Percentiles rank a stretch among this genome's conserved stretches.
Conservation (phyloP, 192 early-diverging fungal genomes). For the Geosiphon pyriformis region DNA sequence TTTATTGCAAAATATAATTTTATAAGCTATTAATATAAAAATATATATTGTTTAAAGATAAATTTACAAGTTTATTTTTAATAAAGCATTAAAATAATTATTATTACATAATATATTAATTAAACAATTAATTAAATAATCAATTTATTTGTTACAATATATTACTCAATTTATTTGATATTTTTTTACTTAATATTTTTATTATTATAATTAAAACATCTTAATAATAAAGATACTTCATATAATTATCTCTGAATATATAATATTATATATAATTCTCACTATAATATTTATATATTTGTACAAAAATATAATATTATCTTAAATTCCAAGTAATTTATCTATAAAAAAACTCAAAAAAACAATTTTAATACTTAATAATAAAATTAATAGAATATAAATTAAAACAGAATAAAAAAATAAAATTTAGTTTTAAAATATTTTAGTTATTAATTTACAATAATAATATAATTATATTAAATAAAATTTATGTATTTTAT, state of each 20-base stretch:
- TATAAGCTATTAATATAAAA: conserved; percentile 8
- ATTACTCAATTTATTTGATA: conserved; percentile 7
- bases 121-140: conserved; percentile 1
- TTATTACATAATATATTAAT: neutral
- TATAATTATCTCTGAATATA: neutral
- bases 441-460: neutral
- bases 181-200: conserved; percentile 4
- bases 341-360: conserved; percentile 16
- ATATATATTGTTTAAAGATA: neutral
- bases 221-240: neutral
- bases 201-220: neutral
- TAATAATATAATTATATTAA: neutral
- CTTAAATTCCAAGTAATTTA: neutral
- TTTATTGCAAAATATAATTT: neutral
- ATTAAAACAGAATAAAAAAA: conserved; percentile 6
- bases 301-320: neutral
- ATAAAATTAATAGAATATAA: conserved; percentile 10
- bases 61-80: neutral
- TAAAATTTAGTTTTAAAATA: conserved; percentile 3
- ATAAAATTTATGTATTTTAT: neutral
- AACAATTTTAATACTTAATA: conserved; percentile 1
- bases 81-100: no score
- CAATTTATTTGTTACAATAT: conserved; percentile 4
- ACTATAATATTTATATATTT: conserved; percentile 5
- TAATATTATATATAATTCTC: conserved; percentile 9